Evolutionary conservation across 441 rosid genomes (phyloP).

Genomic region (Viola pubescens): DNA sequence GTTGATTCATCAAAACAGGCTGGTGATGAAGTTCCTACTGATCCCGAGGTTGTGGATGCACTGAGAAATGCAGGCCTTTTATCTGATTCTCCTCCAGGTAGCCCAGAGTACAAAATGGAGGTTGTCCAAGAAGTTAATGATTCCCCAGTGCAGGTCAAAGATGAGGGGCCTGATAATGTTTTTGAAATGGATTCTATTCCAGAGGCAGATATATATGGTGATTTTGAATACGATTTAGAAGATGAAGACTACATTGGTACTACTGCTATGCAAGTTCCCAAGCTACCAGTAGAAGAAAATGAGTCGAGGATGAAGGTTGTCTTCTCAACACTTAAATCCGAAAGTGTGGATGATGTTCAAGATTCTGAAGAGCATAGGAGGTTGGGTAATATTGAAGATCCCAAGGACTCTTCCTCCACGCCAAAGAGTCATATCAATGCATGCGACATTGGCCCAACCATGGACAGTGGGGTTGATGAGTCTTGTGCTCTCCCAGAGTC

Average conservation of each 20-base stretch:
- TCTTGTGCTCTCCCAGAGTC: conserved; percentile 21
- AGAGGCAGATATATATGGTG: conserved; percentile 76
- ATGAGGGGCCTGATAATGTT: conserved; percentile 53
- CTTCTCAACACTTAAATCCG: conserved; percentile 51
- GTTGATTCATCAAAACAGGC: conserved; percentile 30
- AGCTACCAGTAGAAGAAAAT: conserved; percentile 41
- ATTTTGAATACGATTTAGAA: conserved; percentile 77
- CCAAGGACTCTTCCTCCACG: conserved; percentile 20
- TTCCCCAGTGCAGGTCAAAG: conserved; percentile 26
- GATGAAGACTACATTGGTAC: conserved; percentile 77
- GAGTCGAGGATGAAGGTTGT: conserved; percentile 61
- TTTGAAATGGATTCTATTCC: conserved; percentile 55
- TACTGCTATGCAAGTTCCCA: conserved; percentile 35
- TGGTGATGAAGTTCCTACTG: conserved; percentile 29
- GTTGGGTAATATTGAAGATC: conserved; percentile 24
- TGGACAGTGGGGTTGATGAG: conserved; percentile 22
- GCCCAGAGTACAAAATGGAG: conserved; percentile 43
- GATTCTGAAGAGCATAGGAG: conserved; percentile 29
- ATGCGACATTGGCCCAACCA: conserved; percentile 17
- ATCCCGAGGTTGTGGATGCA: conserved; percentile 51
- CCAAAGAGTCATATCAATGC: conserved; percentile 12
- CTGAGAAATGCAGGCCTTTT: conserved; percentile 86
- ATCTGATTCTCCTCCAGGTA: conserved; percentile 86
- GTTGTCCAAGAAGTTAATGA: conserved; percentile 27
- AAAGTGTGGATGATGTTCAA: conserved; percentile 25